Conservation (phyloP, 805 yeast species). For the Blastobotrys attinorum region DNA sequence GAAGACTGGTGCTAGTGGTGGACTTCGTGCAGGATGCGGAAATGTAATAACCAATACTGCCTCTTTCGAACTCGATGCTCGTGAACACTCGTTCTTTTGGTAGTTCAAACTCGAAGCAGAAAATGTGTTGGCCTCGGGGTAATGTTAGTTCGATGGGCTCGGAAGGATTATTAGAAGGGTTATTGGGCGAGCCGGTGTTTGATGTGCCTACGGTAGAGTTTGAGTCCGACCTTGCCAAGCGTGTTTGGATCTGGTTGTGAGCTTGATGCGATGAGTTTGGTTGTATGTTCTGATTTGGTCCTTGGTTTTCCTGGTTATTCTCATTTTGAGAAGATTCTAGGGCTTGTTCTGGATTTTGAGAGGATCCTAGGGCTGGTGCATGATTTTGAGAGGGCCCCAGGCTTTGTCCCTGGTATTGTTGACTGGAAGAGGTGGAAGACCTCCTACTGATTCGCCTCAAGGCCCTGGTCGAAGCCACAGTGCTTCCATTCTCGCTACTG, state of each 20-base stretch:
- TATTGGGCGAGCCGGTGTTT: neutral
- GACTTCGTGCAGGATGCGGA: constrained; percentile 34
- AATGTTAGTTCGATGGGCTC: constrained; percentile 5
- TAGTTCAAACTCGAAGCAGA: constrained; percentile 77
- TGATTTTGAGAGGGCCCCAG: no score
- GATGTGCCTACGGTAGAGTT: neutral
- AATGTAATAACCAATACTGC: constrained; percentile 64
- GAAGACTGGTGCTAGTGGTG: constrained; percentile 12
- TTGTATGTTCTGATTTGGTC: no score
- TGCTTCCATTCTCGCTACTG: neutral
- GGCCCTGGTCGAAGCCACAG: neutral
- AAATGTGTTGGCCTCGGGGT: constrained; percentile 66
- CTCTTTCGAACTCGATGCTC: constrained; percentile 74
- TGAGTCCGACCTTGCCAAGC: neutral
- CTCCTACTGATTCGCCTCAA: neutral
- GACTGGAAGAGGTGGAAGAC: neutral
- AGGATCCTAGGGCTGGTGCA: no score
- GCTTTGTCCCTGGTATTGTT: no score
- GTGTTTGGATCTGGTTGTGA: neutral
- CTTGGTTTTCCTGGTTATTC: no score
- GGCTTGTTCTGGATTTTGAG: no score
- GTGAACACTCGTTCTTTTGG: constrained; percentile 68
- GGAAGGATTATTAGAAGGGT: neutral
- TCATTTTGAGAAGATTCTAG: no score
- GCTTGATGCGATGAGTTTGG: no score